phyloP scores from a whole-genome alignment of 2,329 filamentous ascomycete species.

The Laburnicola sp. region DNA sequence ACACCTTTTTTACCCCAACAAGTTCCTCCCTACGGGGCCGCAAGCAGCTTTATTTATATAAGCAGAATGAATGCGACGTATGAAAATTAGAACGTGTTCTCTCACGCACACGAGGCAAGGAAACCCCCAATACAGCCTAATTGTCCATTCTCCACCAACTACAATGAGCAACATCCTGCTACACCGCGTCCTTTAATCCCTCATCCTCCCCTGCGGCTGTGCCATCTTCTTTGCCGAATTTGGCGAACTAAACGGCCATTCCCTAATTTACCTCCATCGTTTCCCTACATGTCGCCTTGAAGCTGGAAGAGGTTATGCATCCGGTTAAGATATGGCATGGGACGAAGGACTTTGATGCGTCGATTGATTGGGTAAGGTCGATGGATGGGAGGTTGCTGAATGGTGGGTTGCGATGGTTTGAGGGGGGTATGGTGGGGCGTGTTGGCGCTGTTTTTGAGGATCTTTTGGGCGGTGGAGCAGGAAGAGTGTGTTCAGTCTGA shows the following conservation, averaged over 20 bases:
- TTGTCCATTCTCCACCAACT: background rate
- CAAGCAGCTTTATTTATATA: background rate
- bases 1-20: background rate
- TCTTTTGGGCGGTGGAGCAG: background rate
- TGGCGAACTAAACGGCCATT: background rate
- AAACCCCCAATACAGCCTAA: background rate
- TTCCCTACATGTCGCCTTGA: constrained; percentile 2
- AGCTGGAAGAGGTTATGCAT: background rate
- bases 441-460: background rate
- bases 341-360: constrained; percentile 2
- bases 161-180: background rate
- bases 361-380: constrained; percentile 4
- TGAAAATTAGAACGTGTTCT: background rate
- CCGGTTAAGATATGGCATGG: constrained; percentile 8
- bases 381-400: constrained; percentile 1
- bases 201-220: background rate
- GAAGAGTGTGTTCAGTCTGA: background rate
- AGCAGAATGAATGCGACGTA: background rate
- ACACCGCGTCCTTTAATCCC: background rate
- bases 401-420: background rate
- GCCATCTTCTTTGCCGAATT: background rate
- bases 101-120: too few species aligned
- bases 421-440: background rate
- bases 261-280: constrained; percentile 3
- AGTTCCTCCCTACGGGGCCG: too few species aligned